Conservation (phyloP, 1,139 yeast genomes). For the Pichiaceae sp. region DNA sequence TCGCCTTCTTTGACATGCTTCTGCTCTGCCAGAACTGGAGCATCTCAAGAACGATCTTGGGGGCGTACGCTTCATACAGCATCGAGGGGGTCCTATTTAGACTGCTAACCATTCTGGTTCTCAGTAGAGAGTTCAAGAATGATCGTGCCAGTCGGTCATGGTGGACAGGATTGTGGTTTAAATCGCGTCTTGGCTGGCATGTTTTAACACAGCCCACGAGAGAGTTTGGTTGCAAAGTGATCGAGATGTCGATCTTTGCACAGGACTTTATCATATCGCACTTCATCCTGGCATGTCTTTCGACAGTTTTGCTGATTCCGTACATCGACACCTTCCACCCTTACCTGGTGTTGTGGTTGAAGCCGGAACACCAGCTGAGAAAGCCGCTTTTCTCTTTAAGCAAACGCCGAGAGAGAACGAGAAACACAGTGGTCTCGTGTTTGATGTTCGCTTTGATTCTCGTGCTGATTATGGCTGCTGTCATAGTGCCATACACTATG, state of each 20-base stretch:
- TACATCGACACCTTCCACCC: slow-evolving; percentile 52
- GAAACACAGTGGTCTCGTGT: slow-evolving; percentile 25
- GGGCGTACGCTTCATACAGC: slow-evolving; percentile 32
- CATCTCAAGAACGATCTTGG: slow-evolving; percentile 39
- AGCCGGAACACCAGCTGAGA: slow-evolving; percentile 42
- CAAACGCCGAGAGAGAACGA: slow-evolving; percentile 19
- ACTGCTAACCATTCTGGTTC: slow-evolving; percentile 28
- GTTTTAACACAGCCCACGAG: slow-evolving; percentile 45
- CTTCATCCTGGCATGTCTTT: slow-evolving; percentile 37
- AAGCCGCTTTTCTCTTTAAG: slow-evolving; percentile 29
- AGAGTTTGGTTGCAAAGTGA: slow-evolving; percentile 44
- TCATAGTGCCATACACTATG: slow-evolving; percentile 32
- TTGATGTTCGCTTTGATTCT: slow-evolving; percentile 30
- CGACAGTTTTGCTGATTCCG: slow-evolving; percentile 48
- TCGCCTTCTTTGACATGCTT: slow-evolving; percentile 39
- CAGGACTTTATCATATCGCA: slow-evolving; percentile 48
- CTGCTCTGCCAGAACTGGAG: slow-evolving; percentile 49
- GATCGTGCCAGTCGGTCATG: slow-evolving; percentile 47
- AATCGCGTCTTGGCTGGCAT: slow-evolving; percentile 43
- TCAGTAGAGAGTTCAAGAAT: slow-evolving; percentile 43
- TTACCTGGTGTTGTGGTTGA: slow-evolving; percentile 49
- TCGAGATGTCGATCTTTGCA: slow-evolving; percentile 48
- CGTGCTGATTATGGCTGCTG: slow-evolving; percentile 23
- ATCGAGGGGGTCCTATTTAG: slow-evolving; percentile 40
- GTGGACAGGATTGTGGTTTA: slow-evolving; percentile 66